A percentile compares a stretch with the other conserved stretches of the same genome.
These are phyloP conservation scores for Casuarina cunninghamiana DNA, from an alignment of 306 rosid genomes.

Conservation along the genomic window DNA sequence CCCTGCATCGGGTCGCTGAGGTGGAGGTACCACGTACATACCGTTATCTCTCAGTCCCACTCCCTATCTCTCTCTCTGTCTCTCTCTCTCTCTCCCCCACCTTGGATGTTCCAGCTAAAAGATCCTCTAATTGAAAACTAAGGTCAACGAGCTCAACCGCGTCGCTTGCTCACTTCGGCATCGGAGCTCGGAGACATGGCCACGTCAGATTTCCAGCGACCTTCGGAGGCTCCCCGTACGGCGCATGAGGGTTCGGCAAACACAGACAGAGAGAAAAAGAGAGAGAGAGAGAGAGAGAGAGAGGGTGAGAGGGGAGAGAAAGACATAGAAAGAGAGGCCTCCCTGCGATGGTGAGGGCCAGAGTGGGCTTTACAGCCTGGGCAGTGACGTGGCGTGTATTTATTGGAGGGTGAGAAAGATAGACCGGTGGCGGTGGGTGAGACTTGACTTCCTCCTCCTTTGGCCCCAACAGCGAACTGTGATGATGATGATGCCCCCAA, in stretches of 20 bases:
- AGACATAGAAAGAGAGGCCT: background rate
- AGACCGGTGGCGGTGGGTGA: conserved; percentile 12
- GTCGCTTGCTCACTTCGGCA: conserved; percentile 23
- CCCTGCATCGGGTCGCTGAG: conserved; percentile 77
- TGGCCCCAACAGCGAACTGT: background rate
- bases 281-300: background rate
- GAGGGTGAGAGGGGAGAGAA: background rate
- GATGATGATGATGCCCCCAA: background rate
- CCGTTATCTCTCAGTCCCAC: background rate
- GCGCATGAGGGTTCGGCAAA: conserved; percentile 31
- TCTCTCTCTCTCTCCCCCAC: background rate
- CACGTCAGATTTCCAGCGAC: conserved; percentile 35
- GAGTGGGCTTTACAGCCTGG: conserved; percentile 38
- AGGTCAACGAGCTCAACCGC: conserved; percentile 7
- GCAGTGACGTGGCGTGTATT: conserved; percentile 36
- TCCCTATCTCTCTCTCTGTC: background rate
- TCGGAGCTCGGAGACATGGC: conserved; percentile 25
- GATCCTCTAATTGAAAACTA: conserved; percentile 18
- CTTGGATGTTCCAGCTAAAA: conserved; percentile 12
- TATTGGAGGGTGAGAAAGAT: conserved; percentile 26
- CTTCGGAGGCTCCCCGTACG: conserved; percentile 26
- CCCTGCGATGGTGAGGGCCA: conserved; percentile 25
- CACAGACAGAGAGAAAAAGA: background rate
- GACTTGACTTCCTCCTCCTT: background rate
- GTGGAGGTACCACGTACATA: conserved; percentile 97